Percentiles rank a stretch among this genome's conserved stretches.
Conservation (phyloP, 2,329 filamentous ascomycete species). For the Bipolaris cookei region DNA sequence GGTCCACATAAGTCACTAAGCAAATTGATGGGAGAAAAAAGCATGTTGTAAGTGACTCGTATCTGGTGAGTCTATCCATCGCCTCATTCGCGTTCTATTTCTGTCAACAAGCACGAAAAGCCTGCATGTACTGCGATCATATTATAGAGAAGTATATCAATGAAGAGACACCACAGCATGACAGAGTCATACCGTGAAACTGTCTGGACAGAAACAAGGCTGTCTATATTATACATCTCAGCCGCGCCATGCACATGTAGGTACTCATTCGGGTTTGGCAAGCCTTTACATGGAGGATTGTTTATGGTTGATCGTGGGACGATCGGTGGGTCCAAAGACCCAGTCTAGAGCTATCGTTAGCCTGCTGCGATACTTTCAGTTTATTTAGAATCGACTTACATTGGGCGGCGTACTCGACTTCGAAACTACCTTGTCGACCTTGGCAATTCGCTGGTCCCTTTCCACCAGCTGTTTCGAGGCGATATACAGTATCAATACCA, state of each 20-base stretch:
- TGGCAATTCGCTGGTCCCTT: constrained; percentile 42
- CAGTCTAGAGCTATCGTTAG: neutral
- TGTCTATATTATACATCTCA: neutral
- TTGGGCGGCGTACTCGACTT: constrained; percentile 50
- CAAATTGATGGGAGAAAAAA: neutral
- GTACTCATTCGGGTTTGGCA: neutral
- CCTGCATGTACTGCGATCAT: neutral
- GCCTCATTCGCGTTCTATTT: neutral
- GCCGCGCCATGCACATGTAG: neutral
- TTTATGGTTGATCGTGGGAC: neutral
- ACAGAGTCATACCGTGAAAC: neutral
- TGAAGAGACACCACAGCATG: too few species aligned
- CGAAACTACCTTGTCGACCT: constrained; percentile 20
- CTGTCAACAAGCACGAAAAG: neutral
- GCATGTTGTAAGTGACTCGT: neutral
- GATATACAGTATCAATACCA: constrained; percentile 48
- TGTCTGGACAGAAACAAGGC: neutral
- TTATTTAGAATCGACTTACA: constrained; percentile 29
- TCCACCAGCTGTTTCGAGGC: too few species aligned
- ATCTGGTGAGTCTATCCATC: neutral
- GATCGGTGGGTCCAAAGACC: neutral
- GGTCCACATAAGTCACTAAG: neutral
- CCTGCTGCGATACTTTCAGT: neutral
- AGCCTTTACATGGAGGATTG: neutral
- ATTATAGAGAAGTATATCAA: neutral